phyloP scores from a whole-genome alignment of 1,139 yeast species.

The Sugiyamaella novakii region DNA sequence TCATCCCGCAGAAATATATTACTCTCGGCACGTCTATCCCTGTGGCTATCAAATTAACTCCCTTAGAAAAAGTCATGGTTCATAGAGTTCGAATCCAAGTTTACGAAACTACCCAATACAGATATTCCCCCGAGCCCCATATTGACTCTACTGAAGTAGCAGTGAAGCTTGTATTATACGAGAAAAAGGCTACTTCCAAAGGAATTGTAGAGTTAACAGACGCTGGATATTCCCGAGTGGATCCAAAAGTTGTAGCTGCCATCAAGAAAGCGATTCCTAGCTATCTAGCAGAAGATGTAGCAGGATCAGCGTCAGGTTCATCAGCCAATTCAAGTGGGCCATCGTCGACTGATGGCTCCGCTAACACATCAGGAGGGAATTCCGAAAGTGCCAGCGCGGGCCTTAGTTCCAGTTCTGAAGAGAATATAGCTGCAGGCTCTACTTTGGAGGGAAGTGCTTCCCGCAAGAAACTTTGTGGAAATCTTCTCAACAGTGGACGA shows the following conservation, averaged over 20 bases:
- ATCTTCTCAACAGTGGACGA: conserved; percentile 10
- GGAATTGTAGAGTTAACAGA: conserved; percentile 12
- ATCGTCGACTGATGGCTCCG: background rate
- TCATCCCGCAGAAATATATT: conserved; percentile 74
- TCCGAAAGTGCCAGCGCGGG: conserved; percentile 1
- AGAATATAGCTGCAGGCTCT: conserved; percentile 8
- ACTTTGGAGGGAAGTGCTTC: conserved; percentile 2
- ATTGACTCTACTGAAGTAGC: conserved; percentile 37
- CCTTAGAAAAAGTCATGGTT: conserved; percentile 64
- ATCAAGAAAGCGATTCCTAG: conserved; percentile 1
- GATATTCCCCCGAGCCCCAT: conserved; percentile 42
- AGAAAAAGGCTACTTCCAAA: conserved; percentile 26
- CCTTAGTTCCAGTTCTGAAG: conserved; percentile 11
- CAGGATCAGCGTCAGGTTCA: background rate
- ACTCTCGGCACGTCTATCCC: conserved; percentile 66
- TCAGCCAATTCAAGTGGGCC: background rate
- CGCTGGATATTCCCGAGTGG: conserved; percentile 1
- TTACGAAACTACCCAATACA: conserved; percentile 70
- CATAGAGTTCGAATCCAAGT: conserved; percentile 74
- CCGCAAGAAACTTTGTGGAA: conserved; percentile 11
- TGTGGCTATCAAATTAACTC: conserved; percentile 68
- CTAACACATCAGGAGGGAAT: background rate
- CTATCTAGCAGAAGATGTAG: background rate
- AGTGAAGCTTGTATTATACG: conserved; percentile 36
- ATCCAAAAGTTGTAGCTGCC: background rate